Percentiles rank a stretch among this genome's conserved stretches.
These are phyloP conservation scores for Kodamaea neixiangensis DNA, from an alignment of 805 yeast genomes.

Conservation along the genomic window DNA sequence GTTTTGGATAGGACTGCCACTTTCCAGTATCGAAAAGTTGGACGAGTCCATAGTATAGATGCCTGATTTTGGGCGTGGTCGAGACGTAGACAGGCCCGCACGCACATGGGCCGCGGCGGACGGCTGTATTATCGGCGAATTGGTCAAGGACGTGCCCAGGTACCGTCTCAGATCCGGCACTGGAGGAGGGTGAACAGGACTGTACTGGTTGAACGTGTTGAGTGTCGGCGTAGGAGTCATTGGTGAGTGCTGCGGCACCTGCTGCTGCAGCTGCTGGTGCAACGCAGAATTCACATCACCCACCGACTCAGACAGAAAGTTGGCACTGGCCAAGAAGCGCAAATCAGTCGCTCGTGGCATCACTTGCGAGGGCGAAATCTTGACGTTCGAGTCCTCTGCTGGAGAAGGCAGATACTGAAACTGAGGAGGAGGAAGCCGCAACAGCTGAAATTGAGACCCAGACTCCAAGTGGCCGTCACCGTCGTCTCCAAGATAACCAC, in stretches of 20 bases:
- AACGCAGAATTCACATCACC: conserved; percentile 9
- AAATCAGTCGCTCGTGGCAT: conserved; percentile 23
- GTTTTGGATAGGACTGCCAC: conserved; percentile 20
- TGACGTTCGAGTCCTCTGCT: not conserved
- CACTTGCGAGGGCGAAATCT: not conserved
- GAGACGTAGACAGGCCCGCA: conserved; percentile 13
- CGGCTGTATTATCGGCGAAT: conserved; percentile 22
- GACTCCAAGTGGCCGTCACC: not conserved
- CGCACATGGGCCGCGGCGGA: conserved; percentile 16
- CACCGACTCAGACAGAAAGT: conserved; percentile 41
- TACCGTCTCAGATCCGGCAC: conserved; percentile 17
- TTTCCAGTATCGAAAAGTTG: conserved; percentile 31
- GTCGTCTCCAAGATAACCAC: conserved; percentile 1
- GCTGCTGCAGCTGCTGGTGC: conserved; percentile 7
- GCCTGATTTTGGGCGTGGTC: conserved; percentile 38
- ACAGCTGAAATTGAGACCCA: not conserved
- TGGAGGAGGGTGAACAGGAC: not conserved
- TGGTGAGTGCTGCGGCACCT: conserved; percentile 5
- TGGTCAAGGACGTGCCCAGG: conserved; percentile 22
- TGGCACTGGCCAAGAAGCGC: conserved; percentile 37
- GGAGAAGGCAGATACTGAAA: conserved; percentile 1
- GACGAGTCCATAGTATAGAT: conserved; percentile 31
- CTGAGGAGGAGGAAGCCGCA: conserved; percentile 3
- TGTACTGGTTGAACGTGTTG: not conserved
- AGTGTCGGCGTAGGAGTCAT: conserved; percentile 2